Conservation (phyloP, 306 rosid genomes). For the Cucurbita ficifolia region DNA sequence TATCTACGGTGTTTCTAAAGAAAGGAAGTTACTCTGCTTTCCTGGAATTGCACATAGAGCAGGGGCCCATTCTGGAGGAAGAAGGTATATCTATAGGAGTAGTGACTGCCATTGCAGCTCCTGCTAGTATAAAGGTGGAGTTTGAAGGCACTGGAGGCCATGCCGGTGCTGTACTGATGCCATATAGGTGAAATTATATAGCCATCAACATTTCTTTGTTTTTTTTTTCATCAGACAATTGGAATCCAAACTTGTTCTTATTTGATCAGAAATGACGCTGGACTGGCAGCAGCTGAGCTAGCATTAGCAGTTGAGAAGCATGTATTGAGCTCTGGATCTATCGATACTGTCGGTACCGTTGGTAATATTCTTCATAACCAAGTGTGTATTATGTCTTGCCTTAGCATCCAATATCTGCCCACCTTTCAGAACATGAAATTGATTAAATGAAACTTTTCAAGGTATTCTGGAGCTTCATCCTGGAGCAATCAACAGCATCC, state of each 20-base stretch:
- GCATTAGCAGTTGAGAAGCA: conserved; percentile 80
- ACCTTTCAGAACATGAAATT: not conserved
- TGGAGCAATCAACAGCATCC: conserved; percentile 95
- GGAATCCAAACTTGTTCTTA: not conserved
- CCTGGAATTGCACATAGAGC: conserved; percentile 87
- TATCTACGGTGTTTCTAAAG: conserved; percentile 51
- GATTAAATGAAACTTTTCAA: conserved; percentile 7
- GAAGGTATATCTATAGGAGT: conserved; percentile 81
- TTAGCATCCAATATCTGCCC: not conserved
- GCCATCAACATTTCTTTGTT: not conserved
- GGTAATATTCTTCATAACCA: conserved; percentile 36
- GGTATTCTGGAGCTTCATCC: conserved; percentile 86
- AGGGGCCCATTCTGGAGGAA: conserved; percentile 84
- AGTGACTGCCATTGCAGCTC: conserved; percentile 92
- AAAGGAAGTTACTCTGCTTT: conserved; percentile 84
- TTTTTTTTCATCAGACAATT: not conserved
- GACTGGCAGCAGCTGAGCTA: conserved; percentile 90
- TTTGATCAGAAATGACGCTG: conserved; percentile 79
- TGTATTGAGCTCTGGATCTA: conserved; percentile 77
- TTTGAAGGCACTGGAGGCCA: conserved; percentile 96
- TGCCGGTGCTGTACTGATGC: conserved; percentile 92
- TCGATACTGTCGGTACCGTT: conserved; percentile 88
- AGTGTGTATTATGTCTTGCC: not conserved
- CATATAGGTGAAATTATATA: conserved; percentile 43
- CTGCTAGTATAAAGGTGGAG: conserved; percentile 78